Percentiles rank a stretch among this genome's conserved stretches.
Conservation (phyloP, 1,284 basidiomycete species). For the Melampsora occidentalis region DNA sequence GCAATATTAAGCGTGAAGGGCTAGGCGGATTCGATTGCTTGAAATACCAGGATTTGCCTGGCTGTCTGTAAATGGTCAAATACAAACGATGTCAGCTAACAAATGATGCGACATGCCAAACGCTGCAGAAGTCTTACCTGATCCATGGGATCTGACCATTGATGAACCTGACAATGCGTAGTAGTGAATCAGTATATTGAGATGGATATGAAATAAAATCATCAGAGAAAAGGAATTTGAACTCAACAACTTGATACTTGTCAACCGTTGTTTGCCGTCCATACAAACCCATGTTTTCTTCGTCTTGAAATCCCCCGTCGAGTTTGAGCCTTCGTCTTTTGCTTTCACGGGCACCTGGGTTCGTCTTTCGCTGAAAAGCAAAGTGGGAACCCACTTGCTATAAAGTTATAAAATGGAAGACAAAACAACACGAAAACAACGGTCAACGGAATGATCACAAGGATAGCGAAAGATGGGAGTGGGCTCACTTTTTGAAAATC, state of each 20-base stretch:
- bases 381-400: constrained; percentile 44
- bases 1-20: constrained; percentile 19
- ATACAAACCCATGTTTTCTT: constrained; percentile 38
- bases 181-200: neutral
- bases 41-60: constrained; percentile 30
- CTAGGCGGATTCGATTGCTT: constrained; percentile 35
- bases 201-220: too few species aligned
- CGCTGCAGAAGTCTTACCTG: constrained; percentile 10
- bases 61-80: constrained; percentile 13
- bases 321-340: neutral
- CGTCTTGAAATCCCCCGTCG: neutral
- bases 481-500: constrained; percentile 41
- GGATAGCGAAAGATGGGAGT: neutral
- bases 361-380: constrained; percentile 36
- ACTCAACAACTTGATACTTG: constrained; percentile 41
- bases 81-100: neutral
- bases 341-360: neutral
- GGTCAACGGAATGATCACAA: neutral
- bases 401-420: too few species aligned
- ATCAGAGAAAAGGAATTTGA: neutral
- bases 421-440: neutral
- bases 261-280: constrained; percentile 43
- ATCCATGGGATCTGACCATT: constrained; percentile 41
- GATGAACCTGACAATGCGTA: constrained; percentile 13
- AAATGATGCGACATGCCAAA: too few species aligned